Evolutionary conservation across 495 filamentous ascomycete species (phyloP).

Genomic region (Hypoxylon trugodes): DNA sequence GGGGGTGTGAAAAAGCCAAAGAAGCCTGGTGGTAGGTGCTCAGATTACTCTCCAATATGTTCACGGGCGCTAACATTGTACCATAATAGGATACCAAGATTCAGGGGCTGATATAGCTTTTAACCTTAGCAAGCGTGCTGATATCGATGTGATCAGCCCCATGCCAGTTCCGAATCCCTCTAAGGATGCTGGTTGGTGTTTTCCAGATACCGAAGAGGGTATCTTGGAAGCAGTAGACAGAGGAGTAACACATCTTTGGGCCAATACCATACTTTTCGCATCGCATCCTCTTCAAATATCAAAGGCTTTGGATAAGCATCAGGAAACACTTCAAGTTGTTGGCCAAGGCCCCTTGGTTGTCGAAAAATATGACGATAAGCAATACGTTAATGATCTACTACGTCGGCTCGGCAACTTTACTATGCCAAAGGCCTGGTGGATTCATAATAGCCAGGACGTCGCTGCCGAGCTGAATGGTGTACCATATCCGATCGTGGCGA

Average conservation of each 20-base stretch:
- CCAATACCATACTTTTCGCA: slow-evolving; percentile 3
- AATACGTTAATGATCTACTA: slow-evolving; percentile 8
- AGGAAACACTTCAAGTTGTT: neutral
- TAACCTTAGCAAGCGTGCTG: neutral
- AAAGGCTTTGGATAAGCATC: neutral
- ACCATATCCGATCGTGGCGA: slow-evolving; percentile 1
- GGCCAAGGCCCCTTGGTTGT: slow-evolving; percentile 3
- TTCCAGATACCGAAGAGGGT: slow-evolving; percentile 6
- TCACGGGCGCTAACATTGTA: neutral
- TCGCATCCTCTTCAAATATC: slow-evolving; percentile 5
- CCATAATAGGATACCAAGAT: neutral
- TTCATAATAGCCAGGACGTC: neutral
- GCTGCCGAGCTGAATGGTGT: neutral
- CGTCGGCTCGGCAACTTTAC: neutral
- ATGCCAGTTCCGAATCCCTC: neutral
- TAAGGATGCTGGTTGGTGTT: slow-evolving; percentile 4
- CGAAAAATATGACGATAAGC: slow-evolving; percentile 8
- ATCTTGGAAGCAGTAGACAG: neutral
- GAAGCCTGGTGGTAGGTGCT: slow-evolving; percentile 1
- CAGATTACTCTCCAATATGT: neutral
- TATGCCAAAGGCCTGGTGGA: neutral
- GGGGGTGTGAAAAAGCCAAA: neutral
- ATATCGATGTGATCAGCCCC: neutral
- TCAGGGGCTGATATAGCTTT: slow-evolving; percentile 5
- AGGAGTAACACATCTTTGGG: slow-evolving; percentile 5